A percentile compares a stretch with the other conserved stretches of the same genome.
Evolutionary conservation across 768 basidiomycete genomes (phyloP).

Genomic region (Gyrodon lividus): DNA sequence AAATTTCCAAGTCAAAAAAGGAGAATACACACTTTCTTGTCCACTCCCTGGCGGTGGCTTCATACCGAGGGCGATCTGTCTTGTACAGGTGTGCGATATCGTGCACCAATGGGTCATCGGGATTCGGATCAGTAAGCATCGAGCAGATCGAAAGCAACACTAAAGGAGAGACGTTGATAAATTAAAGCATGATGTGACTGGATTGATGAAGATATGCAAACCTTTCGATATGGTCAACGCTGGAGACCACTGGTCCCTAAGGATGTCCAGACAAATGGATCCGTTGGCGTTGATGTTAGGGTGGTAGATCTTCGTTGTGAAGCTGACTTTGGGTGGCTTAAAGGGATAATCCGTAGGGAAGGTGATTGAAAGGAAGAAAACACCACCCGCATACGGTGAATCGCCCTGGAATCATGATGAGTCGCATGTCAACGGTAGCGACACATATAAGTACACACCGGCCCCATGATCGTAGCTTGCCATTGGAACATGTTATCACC

Average conservation of each 20-base stretch:
- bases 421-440: conserved; percentile 17
- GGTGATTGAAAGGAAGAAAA: conserved; percentile 94
- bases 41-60: conserved; percentile 98
- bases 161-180: conserved; percentile 29
- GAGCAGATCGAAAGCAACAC: conserved; percentile 98
- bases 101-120: conserved; percentile 97
- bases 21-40: conserved; percentile 83
- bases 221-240: conserved; percentile 99
- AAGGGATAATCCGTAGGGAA: conserved; percentile 99
- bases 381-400: conserved; percentile 97
- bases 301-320: conserved; percentile 99
- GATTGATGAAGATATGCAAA: conserved; percentile 33
- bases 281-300: conserved; percentile 99
- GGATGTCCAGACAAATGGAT: conserved; percentile 96
- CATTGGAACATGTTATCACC: conserved; percentile 99
- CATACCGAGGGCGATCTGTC: conserved; percentile 96
- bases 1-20: background rate
- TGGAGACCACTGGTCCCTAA: conserved; percentile 99
- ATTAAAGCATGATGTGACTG: background rate
- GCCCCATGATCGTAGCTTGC: conserved; percentile 99
- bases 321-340: conserved; percentile 99
- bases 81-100: conserved; percentile 99
- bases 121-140: conserved; percentile 99
- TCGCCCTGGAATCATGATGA: conserved; percentile 63
- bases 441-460: conserved; percentile 54